These are phyloP conservation scores for Dittrichia graveolens DNA, from an alignment of 129 eudicot genomes.

Conservation along the genomic window DNA sequence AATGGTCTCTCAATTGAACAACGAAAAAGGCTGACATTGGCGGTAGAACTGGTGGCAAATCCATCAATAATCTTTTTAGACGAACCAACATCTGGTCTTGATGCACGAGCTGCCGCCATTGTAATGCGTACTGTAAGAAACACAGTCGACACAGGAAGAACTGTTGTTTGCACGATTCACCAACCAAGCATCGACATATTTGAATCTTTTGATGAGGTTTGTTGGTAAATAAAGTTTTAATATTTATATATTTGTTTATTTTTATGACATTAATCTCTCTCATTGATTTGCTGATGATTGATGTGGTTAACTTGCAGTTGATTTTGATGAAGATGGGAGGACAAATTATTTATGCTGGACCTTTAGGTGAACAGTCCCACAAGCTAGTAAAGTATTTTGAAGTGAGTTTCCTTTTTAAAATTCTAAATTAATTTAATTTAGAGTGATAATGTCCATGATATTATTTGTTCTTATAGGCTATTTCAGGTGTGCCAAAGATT, in stretches of 20 bases:
- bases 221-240: background rate
- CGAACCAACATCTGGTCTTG: constrained; percentile 42
- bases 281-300: background rate
- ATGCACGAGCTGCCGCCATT: constrained; percentile 43
- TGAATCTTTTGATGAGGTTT: constrained; percentile 41
- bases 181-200: constrained; percentile 41
- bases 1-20: constrained; percentile 39
- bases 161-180: constrained; percentile 44
- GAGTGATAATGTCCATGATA: background rate
- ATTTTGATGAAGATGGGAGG: constrained; percentile 91
- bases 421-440: constrained; percentile 1
- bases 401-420: constrained; percentile 43
- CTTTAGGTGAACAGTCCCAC: constrained; percentile 65
- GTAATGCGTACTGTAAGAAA: constrained; percentile 41
- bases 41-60: constrained; percentile 38
- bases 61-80: constrained; percentile 39
- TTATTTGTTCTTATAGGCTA: constrained; percentile 39
- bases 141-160: constrained; percentile 41
- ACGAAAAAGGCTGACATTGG: constrained; percentile 37
- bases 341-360: constrained; percentile 68
- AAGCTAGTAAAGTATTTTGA: constrained; percentile 64
- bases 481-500: constrained; percentile 62
- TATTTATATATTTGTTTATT: background rate
- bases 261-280: background rate
- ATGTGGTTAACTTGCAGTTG: constrained; percentile 37